Conservation (phyloP, 139 green algal species). For the Coccomyxa sp. region DNA sequence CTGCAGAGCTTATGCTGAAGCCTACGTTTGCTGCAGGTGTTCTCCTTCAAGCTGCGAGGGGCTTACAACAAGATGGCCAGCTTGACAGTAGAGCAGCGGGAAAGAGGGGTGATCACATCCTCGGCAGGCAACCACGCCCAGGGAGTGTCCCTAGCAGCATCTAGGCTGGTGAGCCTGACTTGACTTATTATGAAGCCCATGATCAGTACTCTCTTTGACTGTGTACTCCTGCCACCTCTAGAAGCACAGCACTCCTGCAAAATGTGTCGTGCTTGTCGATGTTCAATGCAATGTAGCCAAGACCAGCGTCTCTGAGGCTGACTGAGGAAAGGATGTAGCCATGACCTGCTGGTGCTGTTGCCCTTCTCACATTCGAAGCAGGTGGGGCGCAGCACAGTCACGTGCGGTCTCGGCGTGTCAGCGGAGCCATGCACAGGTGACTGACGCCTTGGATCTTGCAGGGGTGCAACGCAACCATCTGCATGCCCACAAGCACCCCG, state of each 20-base stretch:
- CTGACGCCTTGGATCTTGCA: constrained; percentile 21
- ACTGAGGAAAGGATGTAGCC: too few species aligned
- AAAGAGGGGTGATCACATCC: constrained; percentile 85
- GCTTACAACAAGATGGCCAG: constrained; percentile 92
- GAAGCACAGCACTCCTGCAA: too few species aligned
- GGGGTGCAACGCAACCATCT: constrained; percentile 77
- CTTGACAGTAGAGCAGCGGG: constrained; percentile 61
- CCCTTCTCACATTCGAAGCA: too few species aligned
- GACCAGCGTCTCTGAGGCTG: too few species aligned
- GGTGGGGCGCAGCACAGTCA: too few species aligned
- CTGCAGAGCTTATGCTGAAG: neutral
- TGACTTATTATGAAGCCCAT: neutral
- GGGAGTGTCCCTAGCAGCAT: constrained; percentile 83
- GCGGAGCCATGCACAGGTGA: too few species aligned
- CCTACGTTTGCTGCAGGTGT: constrained; percentile 44
- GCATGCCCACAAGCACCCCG: constrained; percentile 86
- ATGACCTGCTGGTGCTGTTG: too few species aligned
- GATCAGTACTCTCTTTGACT: neutral
- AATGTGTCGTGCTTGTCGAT: too few species aligned
- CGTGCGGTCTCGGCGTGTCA: too few species aligned
- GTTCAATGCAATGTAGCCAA: too few species aligned
- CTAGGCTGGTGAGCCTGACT: constrained; percentile 47
- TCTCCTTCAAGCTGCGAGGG: constrained; percentile 94
- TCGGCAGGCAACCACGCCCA: constrained; percentile 96
- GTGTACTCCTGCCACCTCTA: neutral